A percentile compares a stretch with the other conserved stretches of the same genome.
phyloP scores from a whole-genome alignment of 805 yeast genomes.

The Lipomyces oligophaga region DNA sequence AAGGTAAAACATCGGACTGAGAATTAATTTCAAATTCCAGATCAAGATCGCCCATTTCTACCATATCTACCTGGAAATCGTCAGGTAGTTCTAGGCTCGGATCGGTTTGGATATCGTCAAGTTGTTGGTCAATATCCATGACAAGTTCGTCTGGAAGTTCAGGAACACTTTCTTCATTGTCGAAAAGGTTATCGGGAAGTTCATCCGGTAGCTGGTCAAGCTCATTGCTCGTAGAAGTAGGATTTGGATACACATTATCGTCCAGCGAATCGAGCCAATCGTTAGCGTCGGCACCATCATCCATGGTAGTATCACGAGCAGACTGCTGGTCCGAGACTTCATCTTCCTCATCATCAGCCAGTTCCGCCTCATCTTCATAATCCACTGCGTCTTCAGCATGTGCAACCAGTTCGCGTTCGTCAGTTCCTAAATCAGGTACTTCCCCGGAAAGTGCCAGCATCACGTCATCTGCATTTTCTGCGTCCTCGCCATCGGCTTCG shows the following conservation, averaged over 20 bases:
- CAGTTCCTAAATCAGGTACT: slow-evolving; percentile 7
- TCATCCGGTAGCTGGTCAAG: slow-evolving; percentile 1
- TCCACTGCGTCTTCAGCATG: slow-evolving; percentile 93
- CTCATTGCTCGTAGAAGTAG: background rate
- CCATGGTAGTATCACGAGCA: slow-evolving; percentile 33
- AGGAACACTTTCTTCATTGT: too few relatives aligned
- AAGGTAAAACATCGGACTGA: too few relatives aligned
- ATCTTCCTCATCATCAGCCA: slow-evolving; percentile 88
- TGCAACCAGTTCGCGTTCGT: slow-evolving; percentile 8
- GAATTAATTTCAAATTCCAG: too few relatives aligned
- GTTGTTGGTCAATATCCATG: too few relatives aligned
- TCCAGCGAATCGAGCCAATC: slow-evolving; percentile 34
- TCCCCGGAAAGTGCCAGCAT: slow-evolving; percentile 12
- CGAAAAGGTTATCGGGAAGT: too few relatives aligned
- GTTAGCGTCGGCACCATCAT: slow-evolving; percentile 39
- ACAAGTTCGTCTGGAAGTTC: too few relatives aligned
- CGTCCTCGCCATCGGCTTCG: background rate
- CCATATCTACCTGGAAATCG: too few relatives aligned
- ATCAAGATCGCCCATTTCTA: too few relatives aligned
- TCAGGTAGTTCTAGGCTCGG: too few relatives aligned
- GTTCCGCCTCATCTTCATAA: slow-evolving; percentile 89
- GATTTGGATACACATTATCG: background rate
- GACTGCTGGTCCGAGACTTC: slow-evolving; percentile 6
- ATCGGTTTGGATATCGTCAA: slow-evolving; percentile 8
- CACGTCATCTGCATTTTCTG: background rate